phyloP scores from a whole-genome alignment of 2,329 filamentous ascomycete species.

The Lasiodiplodia citricola region DNA sequence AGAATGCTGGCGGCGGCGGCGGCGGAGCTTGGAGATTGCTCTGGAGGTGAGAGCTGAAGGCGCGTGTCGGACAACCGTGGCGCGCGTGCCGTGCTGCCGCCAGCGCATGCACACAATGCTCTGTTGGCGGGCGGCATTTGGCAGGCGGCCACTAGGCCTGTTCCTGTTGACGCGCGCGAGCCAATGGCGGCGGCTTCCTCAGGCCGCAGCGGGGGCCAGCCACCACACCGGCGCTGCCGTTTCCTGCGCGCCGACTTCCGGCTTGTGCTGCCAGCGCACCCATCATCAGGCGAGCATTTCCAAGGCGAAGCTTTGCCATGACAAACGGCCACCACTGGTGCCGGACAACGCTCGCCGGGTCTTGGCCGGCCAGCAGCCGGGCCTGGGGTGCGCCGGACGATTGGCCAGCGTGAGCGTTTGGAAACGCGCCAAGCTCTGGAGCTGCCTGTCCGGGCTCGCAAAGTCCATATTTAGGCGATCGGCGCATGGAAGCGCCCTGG shows the following conservation, averaged over 20 bases:
- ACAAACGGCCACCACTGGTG: neutral
- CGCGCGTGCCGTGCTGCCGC: neutral
- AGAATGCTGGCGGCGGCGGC: neutral
- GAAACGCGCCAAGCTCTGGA: conserved; percentile 20
- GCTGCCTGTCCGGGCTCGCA: neutral
- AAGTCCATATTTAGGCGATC: conserved; percentile 14
- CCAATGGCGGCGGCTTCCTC: neutral
- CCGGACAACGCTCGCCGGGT: neutral
- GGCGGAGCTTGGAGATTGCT: neutral
- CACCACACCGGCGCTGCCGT: neutral
- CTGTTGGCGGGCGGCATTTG: neutral
- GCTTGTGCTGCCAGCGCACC: neutral
- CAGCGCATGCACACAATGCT: neutral
- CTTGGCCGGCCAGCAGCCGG: neutral
- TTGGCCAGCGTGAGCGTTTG: conserved; percentile 5
- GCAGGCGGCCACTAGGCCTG: conserved; percentile 7
- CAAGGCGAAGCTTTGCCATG: neutral
- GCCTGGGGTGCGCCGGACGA: neutral
- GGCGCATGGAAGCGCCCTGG: conserved; percentile 4
- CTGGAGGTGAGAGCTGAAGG: neutral
- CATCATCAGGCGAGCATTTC: neutral
- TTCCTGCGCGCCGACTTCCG: neutral
- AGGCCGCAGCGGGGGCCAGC: neutral
- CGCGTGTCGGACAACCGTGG: neutral
- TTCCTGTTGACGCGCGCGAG: conserved; percentile 3